Base-by-base conservation (phyloP, 2,329 filamentous ascomycete genomes). In the Hawksworthiomyces lignivorus region DNA sequence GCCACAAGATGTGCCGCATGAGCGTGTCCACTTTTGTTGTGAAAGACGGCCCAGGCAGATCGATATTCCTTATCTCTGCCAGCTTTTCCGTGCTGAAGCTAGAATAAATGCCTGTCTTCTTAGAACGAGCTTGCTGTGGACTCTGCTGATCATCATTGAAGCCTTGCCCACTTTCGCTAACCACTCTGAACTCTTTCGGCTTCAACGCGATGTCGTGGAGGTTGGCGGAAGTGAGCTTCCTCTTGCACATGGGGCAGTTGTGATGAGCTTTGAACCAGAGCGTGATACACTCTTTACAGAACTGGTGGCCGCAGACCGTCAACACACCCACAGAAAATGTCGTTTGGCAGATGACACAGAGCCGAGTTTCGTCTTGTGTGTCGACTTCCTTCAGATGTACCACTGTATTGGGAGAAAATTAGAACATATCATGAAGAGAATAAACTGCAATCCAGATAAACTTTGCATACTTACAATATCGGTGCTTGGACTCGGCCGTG, bases 21-120 rank as follows among this genome's bases (percentile, higher is more conserved):
- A 90, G 64, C 0, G 79, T 94, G 58, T 96, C 88, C 15, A 97
- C 82, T 61, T 97, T 98, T 1, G 86, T 94, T 2, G 87, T 88
- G 54, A 86, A 96, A 0, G 84, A 88, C 2, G 73, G 74, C 0
- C 75, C 76, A 10, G 78, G 64, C 1, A 97, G 69, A 37, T 92
- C 80, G 44, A 95, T 80, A 41, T 81, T 77, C 54, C 88, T 86
- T 57, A 98, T 95, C 55, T 90, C 79, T 15, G 76, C 75, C 39
- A 95, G 69, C 42, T 83, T 81, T 1, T 75, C 72, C 1, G 75
- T 70, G 51, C 77, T 82, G 44, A 96, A 85, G 44, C 83, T 76
- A 0, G 82, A 77, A 59, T 96, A 97, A 24, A 97, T 92, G 11
- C 62, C 57, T 3, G 60, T 60, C 31, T 59, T 62, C 34, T 61